A percentile compares a stretch with the other conserved stretches of the same genome.
Conservation (phyloP, 192 early-diverging fungal species). For the Chytriomyces sp. region DNA sequence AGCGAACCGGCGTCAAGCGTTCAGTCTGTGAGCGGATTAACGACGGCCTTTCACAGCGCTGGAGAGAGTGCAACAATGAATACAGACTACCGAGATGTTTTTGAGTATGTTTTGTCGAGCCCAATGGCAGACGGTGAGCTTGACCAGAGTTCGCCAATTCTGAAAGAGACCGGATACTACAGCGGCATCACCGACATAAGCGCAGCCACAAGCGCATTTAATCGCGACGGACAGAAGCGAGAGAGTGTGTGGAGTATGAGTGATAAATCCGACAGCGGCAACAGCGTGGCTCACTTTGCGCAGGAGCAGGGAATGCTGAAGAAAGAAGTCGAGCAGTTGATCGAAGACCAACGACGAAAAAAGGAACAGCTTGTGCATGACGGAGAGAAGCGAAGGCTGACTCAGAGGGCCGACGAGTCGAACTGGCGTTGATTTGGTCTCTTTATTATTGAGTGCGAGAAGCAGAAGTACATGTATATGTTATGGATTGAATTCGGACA, state of each 20-base stretch:
- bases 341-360: background rate
- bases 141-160: background rate
- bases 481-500: too few species aligned
- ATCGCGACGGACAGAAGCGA: background rate
- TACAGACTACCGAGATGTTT: background rate
- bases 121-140: background rate
- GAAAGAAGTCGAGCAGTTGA: background rate
- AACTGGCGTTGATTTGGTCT: too few species aligned
- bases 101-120: conserved; percentile 1
- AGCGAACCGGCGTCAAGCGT: background rate
- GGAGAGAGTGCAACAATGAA: background rate
- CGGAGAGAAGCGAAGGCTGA: too few species aligned
- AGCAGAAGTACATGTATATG: too few species aligned
- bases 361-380: background rate
- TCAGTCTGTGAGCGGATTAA: background rate
- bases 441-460: too few species aligned
- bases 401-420: too few species aligned
- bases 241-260: background rate
- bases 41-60: background rate
- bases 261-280: background rate
- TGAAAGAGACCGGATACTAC: too few species aligned
- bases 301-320: conserved; percentile 2
- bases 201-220: too few species aligned
- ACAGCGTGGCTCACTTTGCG: background rate
- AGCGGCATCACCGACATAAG: too few species aligned